Base-by-base conservation (phyloP, 345 rosid genomes). In the Zanthoxylum bungeanum region DNA sequence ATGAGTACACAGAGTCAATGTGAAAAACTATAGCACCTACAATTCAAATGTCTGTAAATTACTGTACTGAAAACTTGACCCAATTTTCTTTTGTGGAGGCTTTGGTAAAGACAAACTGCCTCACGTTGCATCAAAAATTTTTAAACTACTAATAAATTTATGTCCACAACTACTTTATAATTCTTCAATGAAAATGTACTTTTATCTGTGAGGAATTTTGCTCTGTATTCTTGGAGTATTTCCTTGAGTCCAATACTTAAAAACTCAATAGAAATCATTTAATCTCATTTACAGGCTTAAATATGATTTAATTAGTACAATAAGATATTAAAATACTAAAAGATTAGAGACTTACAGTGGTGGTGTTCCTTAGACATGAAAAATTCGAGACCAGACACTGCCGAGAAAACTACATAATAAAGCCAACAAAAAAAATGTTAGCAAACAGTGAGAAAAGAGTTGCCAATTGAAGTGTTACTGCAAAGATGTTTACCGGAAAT, bases 351-450 rank as follows among this genome's bases (percentile, higher is more conserved):
- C 93, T 84, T 86, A 94, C 99, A 92, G 47, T 90, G 90, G 72
- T 92, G 98, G 75, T 90, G 98, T 73, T 83, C 91, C 81, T 88
- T 87, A 34, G 94, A 88, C 93, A 94, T 94, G 73, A 89, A 90
- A 52, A 94, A 75, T 86, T 94, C 98, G 8, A 94, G 97, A 68
- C 99, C 98, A 64, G 99, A 94, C 51, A 94, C 99, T 12, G 98
- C 99, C 72, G 98, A 87, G 84, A 94, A 92, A 70, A 94, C 99
- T 94, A 69, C 76, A 79, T 3, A 34, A 49, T 36, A 55, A 64
- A 75, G 66, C 42, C n/a, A n/a, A n/a, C n/a, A n/a, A n/a, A n/a
- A n/a, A 68, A 68, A 47, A 61, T 56, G n/a, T 57, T 68, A 74
- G 7, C 11, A 66, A 66, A 65, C 28, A 2, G 25, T 6, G 17